Base-by-base conservation (phyloP, 192 early-diverging fungal species). In the Gaertneriomyces semiglobifer region DNA sequence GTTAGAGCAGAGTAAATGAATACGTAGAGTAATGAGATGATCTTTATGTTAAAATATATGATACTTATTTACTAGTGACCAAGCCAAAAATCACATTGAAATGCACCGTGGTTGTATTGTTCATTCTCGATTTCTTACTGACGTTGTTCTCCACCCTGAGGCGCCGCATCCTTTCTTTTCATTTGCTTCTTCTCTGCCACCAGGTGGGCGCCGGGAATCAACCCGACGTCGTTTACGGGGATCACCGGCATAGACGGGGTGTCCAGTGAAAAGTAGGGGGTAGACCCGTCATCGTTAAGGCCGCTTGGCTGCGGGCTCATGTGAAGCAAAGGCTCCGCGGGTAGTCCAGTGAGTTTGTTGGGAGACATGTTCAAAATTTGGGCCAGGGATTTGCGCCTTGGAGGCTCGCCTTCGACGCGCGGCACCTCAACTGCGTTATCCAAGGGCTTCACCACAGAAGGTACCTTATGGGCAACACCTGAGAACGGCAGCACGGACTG, bases 171-270 rank as follows among this genome's bases (percentile, higher is more conserved):
- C 12, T 18, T n/a, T 40, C 16, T 16, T 44, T 40, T 68, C 57
- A 41, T 44, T 18, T 60, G 58, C 42, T 53, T 62, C 68, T 70
- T 62, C 40, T 70, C 68, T 0, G 68, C 68, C n/a, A 63, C 47
- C 41, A 63, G 48, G 41, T 70, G 68, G 5, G 68, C 60, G 7
- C 68, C 68, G 10, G 68, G 60, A 38, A 70, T 12, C 10, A 70
- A 12, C 0, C 46, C 54, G 10, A 5, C 19, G 40, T 44, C 47
- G 38, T 25, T 62, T 4, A 41, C 57, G n/a, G 69, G 69, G 39
- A 71, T 65, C 14, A 71, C 45, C 2, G 69, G 69, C 43, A 71
- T 53, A n/a, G 57, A 45, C 6, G 62, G 62, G 11, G 52, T 62
- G 20, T 20, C 44, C 43, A 71, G 54, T 7, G 61, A 44, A 14